Evolutionary conservation across 164 flowering plant genomes (phyloP).

Genomic region (Santalum album): DNA sequence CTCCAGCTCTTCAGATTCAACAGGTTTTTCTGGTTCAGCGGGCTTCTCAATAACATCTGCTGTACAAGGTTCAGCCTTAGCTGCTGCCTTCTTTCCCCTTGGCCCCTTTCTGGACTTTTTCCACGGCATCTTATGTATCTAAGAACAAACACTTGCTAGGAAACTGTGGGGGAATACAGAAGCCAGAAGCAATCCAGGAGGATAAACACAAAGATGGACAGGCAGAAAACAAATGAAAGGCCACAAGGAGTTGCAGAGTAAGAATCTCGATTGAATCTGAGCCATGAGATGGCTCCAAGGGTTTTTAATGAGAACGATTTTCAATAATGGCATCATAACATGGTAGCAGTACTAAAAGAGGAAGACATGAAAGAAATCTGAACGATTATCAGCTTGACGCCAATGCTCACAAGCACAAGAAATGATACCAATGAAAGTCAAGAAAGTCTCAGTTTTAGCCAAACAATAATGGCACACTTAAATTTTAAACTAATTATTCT

Average conservation of each 20-base stretch:
- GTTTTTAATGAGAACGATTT: conserved; percentile 34
- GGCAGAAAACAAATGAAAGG: conserved; percentile 73
- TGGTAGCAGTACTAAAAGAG: conserved; percentile 27
- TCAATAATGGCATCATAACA: conserved; percentile 33
- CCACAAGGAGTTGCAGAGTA: conserved; percentile 55
- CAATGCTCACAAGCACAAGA: conserved; percentile 33
- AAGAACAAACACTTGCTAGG: conserved; percentile 45
- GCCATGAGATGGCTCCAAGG: conserved; percentile 63
- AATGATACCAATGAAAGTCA: conserved; percentile 29
- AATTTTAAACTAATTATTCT: neutral
- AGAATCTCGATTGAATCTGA: conserved; percentile 41
- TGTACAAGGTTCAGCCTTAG: conserved; percentile 29
- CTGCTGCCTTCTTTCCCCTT: conserved; percentile 1
- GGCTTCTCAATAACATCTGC: conserved; percentile 36
- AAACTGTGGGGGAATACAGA: conserved; percentile 65
- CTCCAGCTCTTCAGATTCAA: conserved; percentile 50
- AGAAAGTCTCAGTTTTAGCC: neutral
- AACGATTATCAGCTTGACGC: conserved; percentile 40
- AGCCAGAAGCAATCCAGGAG: conserved; percentile 72
- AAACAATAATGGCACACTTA: neutral
- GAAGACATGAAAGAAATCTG: conserved; percentile 37
- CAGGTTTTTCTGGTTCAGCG: conserved; percentile 29
- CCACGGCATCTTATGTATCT: conserved; percentile 68
- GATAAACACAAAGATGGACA: conserved; percentile 53
- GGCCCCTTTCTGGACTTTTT: conserved; percentile 13